Base-by-base conservation (phyloP, 495 filamentous ascomycete genomes). In the Penicillium daleae region DNA sequence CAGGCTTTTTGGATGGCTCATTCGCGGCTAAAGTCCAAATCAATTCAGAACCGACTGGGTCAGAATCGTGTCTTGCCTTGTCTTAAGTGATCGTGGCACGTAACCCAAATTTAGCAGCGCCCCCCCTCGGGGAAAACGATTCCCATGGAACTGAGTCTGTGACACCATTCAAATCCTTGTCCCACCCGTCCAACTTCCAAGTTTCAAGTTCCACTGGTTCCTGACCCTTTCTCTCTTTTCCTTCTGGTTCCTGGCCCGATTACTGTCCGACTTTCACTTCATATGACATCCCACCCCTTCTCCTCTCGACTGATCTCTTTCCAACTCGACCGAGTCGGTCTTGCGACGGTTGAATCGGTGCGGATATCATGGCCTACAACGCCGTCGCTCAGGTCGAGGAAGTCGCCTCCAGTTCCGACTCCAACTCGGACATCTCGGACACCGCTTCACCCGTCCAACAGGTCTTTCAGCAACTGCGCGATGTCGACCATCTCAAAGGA, bases 311-410 rank as follows among this genome's bases (percentile, higher is more conserved):
- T 54, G 50, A 60, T 59, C 44, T 33, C 27, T 55, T 65, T 37
- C 24, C 22, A 59, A 59, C 31, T 48, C 44, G 44, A 52, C 58
- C 44, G 56, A 37, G 37, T 63, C 64, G 48, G 60, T 56, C 59
- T 21, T n/a, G 31, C 50, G 49, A 37, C 40, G n/a, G 40, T 21
- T 19, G 21, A 31, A 40, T 22, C 3, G 31, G 10, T 44, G 22
- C 54, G 32, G 46, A 74, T n/a, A n/a, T 62, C 55, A 84, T 84
- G 82, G 76, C 77, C 32, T 82, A 82, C 74, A 81, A 78, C 64
- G 73, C 78, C 59, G 67, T 83, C 62, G 75, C 76, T 39, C 81
- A 82, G 58, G 57, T 69, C 57, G 76, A 81, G 35, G 76, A 81
- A 61, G 69, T 78, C 58, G 73, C 69, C 49, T 81, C 76, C 27